Conservation (phyloP, 2,329 filamentous ascomycete genomes). For the Neopestalotiopsis clavispora region DNA sequence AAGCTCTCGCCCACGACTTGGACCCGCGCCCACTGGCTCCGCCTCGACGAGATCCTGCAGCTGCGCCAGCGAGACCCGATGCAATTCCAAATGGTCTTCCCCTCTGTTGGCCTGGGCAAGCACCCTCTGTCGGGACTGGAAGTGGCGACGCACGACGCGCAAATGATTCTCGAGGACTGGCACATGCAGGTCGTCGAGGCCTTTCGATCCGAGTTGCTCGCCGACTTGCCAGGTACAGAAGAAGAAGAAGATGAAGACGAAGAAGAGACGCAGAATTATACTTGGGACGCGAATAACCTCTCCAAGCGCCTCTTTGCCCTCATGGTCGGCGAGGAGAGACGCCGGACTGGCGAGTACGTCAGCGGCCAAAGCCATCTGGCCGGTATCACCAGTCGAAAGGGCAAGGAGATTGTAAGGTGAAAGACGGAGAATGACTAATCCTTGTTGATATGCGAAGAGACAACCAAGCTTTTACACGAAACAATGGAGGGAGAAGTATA, state of each 20-base stretch:
- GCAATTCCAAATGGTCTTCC: slow-evolving; percentile 38
- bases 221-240: slow-evolving; percentile 16
- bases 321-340: slow-evolving; percentile 54
- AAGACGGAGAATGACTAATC: background rate
- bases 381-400: background rate
- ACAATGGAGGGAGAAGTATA: background rate
- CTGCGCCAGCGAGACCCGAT: slow-evolving; percentile 49
- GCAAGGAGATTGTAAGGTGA: background rate
- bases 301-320: slow-evolving; percentile 60
- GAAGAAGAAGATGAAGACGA: background rate
- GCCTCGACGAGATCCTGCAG: slow-evolving; percentile 56
- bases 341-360: slow-evolving; percentile 28
- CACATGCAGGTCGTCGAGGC: slow-evolving; percentile 63
- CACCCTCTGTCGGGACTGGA: slow-evolving; percentile 51
- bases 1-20: slow-evolving; percentile 48
- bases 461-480: background rate
- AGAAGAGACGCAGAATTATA: background rate
- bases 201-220: slow-evolving; percentile 52
- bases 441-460: background rate
- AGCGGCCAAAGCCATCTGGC: background rate
- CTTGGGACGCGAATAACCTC: slow-evolving; percentile 54
- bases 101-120: slow-evolving; percentile 14
- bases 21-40: slow-evolving; percentile 58
- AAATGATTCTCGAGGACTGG: slow-evolving; percentile 57
- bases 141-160: slow-evolving; percentile 50